Percentiles rank a stretch among this genome's conserved stretches.
Conservation (phyloP, 257 asterid genomes). For the Paulownia fortunei region DNA sequence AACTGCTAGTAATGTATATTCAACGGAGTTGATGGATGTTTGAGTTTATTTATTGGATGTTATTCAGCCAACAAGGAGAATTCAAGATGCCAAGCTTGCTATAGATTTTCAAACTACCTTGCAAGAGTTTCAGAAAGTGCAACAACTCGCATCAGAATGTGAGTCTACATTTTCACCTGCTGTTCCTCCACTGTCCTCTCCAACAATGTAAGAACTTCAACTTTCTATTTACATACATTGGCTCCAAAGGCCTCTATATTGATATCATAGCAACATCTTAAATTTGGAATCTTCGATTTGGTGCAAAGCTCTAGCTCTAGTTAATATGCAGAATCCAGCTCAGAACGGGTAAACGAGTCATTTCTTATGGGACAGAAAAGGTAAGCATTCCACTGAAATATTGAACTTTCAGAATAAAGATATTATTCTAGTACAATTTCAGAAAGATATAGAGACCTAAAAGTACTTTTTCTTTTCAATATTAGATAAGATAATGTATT, state of each 20-base stretch:
- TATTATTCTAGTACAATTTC: background rate
- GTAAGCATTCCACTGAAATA: background rate
- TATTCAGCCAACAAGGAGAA: conserved; percentile 25
- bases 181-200: conserved; percentile 22
- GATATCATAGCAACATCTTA: background rate
- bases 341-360: conserved; percentile 1
- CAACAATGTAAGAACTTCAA: conserved; percentile 22
- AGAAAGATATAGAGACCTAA: background rate
- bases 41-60: background rate
- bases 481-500: background rate
- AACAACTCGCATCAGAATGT: conserved; percentile 29
- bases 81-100: conserved; percentile 31
- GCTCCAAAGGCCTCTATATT: background rate
- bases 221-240: background rate
- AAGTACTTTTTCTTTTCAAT: background rate
- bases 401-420: background rate
- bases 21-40: background rate
- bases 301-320: conserved; percentile 22
- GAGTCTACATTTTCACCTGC: conserved; percentile 30
- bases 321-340: conserved; percentile 2
- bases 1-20: background rate
- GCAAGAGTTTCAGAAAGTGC: conserved; percentile 32
- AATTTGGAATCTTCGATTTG: background rate
- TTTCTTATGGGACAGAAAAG: conserved; percentile 23
- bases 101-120: conserved; percentile 31